phyloP scores from a whole-genome alignment of 108 stramenopile genomes.

The Cyclotella atomus region DNA sequence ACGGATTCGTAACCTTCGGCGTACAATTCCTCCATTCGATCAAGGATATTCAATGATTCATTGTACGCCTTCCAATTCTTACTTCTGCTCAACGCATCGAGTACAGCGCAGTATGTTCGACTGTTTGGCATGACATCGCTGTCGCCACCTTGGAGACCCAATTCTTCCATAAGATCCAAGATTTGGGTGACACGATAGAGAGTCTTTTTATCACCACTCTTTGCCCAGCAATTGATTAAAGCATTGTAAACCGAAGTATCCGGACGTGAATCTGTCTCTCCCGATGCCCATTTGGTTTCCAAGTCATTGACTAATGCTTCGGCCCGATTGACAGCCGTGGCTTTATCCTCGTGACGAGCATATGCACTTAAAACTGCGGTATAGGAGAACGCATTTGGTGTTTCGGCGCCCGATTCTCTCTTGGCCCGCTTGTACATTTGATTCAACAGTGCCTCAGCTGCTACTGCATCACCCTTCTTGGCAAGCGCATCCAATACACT shows the following conservation, averaged over 20 bases:
- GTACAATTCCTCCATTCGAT: constrained; percentile 46
- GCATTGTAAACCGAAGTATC: constrained; percentile 45
- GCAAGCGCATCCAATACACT: constrained; percentile 51
- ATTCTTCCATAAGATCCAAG: constrained; percentile 36
- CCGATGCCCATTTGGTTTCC: constrained; percentile 37
- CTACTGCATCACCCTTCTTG: constrained; percentile 39
- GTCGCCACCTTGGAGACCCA: constrained; percentile 43
- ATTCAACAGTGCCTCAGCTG: constrained; percentile 32
- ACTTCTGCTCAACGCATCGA: constrained; percentile 36
- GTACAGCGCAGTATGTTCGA: constrained; percentile 40
- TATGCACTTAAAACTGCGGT: constrained; percentile 42
- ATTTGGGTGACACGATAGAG: constrained; percentile 38
- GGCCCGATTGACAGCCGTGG: constrained; percentile 24
- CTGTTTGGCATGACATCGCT: constrained; percentile 39
- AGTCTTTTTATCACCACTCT: constrained; percentile 37
- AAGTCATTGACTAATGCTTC: constrained; percentile 42
- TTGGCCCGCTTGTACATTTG: constrained; percentile 27
- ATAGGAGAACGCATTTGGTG: constrained; percentile 37
- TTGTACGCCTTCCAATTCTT: constrained; percentile 34
- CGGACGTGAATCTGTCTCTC: constrained; percentile 26
- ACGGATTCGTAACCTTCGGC: constrained; percentile 40
- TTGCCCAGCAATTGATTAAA: constrained; percentile 48
- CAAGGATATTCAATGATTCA: constrained; percentile 39
- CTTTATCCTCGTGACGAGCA: constrained; percentile 34
- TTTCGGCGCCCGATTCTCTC: background rate